Evolutionary conservation across 768 basidiomycete genomes (phyloP).

Genomic region (Boletales sp.): DNA sequence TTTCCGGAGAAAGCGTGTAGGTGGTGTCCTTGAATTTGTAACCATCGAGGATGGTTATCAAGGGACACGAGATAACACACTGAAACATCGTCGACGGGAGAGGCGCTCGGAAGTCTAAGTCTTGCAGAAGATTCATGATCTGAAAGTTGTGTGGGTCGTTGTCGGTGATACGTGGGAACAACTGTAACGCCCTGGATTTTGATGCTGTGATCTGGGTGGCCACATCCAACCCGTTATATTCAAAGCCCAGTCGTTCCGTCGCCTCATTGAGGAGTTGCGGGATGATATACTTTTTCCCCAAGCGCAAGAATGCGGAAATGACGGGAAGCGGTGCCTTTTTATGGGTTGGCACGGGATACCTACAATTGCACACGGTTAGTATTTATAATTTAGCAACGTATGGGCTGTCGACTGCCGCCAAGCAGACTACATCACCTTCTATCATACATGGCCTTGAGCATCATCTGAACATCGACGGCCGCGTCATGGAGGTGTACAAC

Average conservation of each 20-base stretch:
- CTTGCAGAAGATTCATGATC: slow-evolving; percentile 13
- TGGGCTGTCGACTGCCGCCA: no score
- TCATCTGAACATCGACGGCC: no score
- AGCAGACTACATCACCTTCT: no score
- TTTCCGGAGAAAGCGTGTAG: no score
- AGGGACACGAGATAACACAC: background rate
- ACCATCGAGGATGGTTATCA: background rate
- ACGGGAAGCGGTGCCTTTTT: background rate
- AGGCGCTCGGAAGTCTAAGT: background rate
- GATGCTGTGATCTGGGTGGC: no score
- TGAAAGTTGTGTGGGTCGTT: slow-evolving; percentile 15
- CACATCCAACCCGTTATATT: background rate
- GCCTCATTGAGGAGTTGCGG: slow-evolving; percentile 5
- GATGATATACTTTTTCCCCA: slow-evolving; percentile 20
- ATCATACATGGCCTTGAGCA: no score
- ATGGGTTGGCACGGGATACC: background rate
- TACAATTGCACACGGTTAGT: background rate
- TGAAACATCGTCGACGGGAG: slow-evolving; percentile 10
- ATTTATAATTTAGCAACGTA: no score
- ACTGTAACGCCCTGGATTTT: background rate
- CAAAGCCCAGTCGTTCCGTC: background rate
- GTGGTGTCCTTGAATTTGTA: background rate
- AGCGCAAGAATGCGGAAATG: slow-evolving; percentile 7
- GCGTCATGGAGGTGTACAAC: no score
- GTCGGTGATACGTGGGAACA: background rate